Base-by-base conservation (phyloP, 2,329 filamentous ascomycete genomes). In the Neonectria hederae region DNA sequence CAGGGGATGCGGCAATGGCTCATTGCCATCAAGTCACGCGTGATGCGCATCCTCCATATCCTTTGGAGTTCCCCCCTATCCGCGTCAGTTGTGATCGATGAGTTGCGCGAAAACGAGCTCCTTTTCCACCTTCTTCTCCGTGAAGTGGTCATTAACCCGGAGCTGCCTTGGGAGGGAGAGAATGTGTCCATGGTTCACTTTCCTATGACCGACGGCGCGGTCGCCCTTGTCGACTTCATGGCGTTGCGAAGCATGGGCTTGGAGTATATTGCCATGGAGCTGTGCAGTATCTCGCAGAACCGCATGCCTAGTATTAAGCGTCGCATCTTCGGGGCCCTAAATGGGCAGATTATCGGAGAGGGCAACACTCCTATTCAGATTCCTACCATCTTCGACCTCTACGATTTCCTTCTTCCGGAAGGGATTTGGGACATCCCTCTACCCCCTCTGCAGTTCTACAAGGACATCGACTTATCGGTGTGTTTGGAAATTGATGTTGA, bases 61-160 rank as follows among this genome's bases (percentile, higher is more conserved):
- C 84, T 99, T 2, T 97, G 94, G 92, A 89, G 85, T 46, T 96
- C 94, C 2, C 87, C 91, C 43, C 80, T 98, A 22, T 97, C 97
- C 0, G 88, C 91, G 2, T 81, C 83, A 1, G 83, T 96, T 65
- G 89, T 94, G 14, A 88, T 97, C 72, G 83, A 89, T 40, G 93
- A 97, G 76, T 86, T 99, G 65, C 89, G 94, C 66, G 86, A 88
- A 21, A 91, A 91, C 72, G 92, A 93, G 63, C 90, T 97, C 69
- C 83, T 97, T n/a, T 92, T 93, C 72, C 87, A 89, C 56, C 86
- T 96, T 70, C 88, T 97, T 35, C 81, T 91, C 13, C 87, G 85
- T 59, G 91, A 97, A 72, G 82, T 87, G 0, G 83, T 92, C n/a
- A 89, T 97, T 45, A 86, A 88, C 55, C 84, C 88, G 19, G 86